phyloP scores from a whole-genome alignment of 208 protist genomes.

The Zelonia costaricensis region DNA sequence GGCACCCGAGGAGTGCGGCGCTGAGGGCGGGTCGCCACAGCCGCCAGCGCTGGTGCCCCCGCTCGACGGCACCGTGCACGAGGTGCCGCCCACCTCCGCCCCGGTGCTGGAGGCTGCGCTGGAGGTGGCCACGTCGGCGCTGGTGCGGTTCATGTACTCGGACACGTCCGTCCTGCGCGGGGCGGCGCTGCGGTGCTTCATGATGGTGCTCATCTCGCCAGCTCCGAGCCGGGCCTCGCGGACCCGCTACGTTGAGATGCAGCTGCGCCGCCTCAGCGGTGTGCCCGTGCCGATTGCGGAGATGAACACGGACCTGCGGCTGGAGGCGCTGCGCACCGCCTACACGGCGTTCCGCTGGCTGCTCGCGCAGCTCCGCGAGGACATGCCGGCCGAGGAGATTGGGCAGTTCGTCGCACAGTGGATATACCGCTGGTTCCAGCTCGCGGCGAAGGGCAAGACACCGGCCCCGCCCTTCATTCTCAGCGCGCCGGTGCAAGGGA shows the following conservation, averaged over 20 bases:
- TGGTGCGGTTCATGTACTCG: conserved; percentile 42
- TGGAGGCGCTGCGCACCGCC: conserved; percentile 52
- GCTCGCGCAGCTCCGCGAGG: conserved; percentile 45
- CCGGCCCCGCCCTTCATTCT: conserved; percentile 14
- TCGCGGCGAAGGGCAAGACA: conserved; percentile 24
- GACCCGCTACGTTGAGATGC: conserved; percentile 33
- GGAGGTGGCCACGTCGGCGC: conserved; percentile 19
- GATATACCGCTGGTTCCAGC: conserved; percentile 45
- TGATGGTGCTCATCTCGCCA: conserved; percentile 56
- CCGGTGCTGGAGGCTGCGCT: conserved; percentile 30
- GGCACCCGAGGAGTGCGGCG: no score
- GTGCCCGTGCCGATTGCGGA: conserved; percentile 47
- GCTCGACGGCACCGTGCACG: conserved; percentile 31
- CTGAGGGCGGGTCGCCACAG: no score
- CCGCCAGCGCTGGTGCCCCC: conserved; percentile 16
- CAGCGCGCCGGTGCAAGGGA: conserved; percentile 2
- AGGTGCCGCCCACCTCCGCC: conserved; percentile 32
- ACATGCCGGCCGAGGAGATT: conserved; percentile 64
- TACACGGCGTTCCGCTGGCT: conserved; percentile 58
- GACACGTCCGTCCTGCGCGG: conserved; percentile 63
- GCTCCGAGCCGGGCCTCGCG: conserved; percentile 30
- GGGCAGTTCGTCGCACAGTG: conserved; percentile 44
- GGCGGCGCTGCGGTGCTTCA: conserved; percentile 51
- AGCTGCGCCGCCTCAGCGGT: conserved; percentile 37
- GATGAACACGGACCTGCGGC: conserved; percentile 45